These are phyloP conservation scores for Talaromyces proteolyticus DNA, from an alignment of 495 filamentous ascomycete genomes.

Conservation along the genomic window DNA sequence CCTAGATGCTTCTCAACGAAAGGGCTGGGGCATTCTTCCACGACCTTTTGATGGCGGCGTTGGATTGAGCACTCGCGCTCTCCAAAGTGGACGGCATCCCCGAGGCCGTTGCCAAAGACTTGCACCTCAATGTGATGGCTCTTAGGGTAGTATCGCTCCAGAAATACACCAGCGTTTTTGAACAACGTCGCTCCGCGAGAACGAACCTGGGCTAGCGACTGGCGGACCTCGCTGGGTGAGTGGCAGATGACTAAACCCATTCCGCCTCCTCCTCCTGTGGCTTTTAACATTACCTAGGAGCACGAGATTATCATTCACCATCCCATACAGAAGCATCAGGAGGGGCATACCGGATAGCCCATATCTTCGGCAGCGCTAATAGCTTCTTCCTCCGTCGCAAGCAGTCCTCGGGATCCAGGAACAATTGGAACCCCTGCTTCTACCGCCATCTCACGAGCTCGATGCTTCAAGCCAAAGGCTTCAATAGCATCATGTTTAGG, in stretches of 20 bases:
- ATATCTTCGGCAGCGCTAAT: constrained; percentile 31
- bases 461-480: constrained; percentile 53
- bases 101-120: constrained; percentile 37
- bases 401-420: constrained; percentile 43
- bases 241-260: constrained; percentile 46
- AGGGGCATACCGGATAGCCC: constrained; percentile 38
- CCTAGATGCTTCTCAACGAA: constrained; percentile 39
- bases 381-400: constrained; percentile 39
- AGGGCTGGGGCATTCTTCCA: constrained; percentile 46
- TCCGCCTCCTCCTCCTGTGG: constrained; percentile 52
- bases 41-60: constrained; percentile 50
- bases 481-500: constrained; percentile 47
- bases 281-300: constrained; percentile 47
- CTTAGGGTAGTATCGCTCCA: constrained; percentile 36
- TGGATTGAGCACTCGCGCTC: constrained; percentile 44
- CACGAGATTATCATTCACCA: not conserved
- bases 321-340: not conserved
- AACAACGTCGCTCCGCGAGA: constrained; percentile 34
- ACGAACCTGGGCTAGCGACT: constrained; percentile 26
- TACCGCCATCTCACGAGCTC: constrained; percentile 42
- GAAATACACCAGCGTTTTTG: constrained; percentile 40
- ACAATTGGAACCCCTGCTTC: constrained; percentile 48
- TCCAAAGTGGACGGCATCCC: constrained; percentile 33
- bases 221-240: constrained; percentile 27
- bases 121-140: constrained; percentile 43